Base-by-base conservation (phyloP, 352 stramenopile genomes). In the Phytopythium kandeliae region DNA sequence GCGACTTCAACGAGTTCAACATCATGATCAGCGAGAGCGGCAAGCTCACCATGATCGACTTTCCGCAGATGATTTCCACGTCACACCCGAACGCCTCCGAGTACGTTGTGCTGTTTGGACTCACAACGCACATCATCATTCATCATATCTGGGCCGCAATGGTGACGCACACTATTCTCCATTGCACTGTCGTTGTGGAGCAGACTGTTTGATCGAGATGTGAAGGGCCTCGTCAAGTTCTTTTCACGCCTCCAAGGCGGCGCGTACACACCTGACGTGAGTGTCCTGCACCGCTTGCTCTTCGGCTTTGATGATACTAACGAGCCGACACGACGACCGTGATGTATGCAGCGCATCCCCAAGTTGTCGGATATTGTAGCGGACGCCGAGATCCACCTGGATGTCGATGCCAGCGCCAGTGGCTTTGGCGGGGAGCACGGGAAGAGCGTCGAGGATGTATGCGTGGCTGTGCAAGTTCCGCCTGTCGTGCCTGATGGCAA, bases 1-100 rank as follows among this genome's bases (percentile, higher is more conserved):
- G 97, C 65, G 97, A 99, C 72, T 98, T 99, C 64, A 99, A 99
- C 81, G 97, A 99, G 76, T 98, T 99, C 75, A 99, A 99, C 74
- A 86, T 99, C 46, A 97, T 99, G 88, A 93, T 99, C 24, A 88
- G 97, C 69, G 77, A 95, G 43, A 64, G 71, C 35, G 76, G 87
- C 48, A 86, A 96, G 66, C 88, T 99, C 17, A 99, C 97, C 16
- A 96, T 99, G 67, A 99, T 99, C 74, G 97, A 99, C 86, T 99
- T 99, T 69, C 97, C 97, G 13, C 97, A 99, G 79, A 99, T 99
- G 97, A 97, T 99, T 47, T 98, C 90, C 10, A 99, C 94, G 2
- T 91, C 83, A 24, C 97, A 99, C 71, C 85, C 90, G 8, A 99
- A 99, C 72, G 97, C 97, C 26, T 67, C 86, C 38, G 94, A 99